phyloP scores from a whole-genome alignment of 139 green algal species.

The Micractinium conductrix region DNA sequence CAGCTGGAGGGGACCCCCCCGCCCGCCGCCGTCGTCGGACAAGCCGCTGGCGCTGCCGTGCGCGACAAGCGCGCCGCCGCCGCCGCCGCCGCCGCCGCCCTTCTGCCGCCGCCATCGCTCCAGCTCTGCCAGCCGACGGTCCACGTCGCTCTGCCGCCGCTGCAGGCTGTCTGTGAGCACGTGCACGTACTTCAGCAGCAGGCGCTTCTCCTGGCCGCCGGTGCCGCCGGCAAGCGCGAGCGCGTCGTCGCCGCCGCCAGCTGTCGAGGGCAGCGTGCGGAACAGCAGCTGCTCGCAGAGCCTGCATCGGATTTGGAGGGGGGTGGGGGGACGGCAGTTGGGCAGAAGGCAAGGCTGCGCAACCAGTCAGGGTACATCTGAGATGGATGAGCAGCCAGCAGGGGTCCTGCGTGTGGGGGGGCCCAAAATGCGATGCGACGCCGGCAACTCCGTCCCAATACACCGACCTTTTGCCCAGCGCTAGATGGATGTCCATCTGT shows the following conservation, averaged over 20 bases:
- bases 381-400: too few species aligned
- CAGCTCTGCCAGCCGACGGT: slow-evolving; percentile 48
- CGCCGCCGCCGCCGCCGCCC: not conserved
- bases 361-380: too few species aligned
- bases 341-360: too few species aligned
- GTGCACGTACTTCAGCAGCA: slow-evolving; percentile 47
- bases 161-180: slow-evolving; percentile 27
- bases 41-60: not conserved
- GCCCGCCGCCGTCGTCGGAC: not conserved
- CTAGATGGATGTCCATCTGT: too few species aligned
- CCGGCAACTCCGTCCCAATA: too few species aligned
- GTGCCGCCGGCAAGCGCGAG: not conserved
- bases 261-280: not conserved
- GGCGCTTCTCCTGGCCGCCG: slow-evolving; percentile 24
- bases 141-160: slow-evolving; percentile 1
- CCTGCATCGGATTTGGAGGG: slow-evolving; percentile 9
- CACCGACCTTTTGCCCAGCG: too few species aligned
- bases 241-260: not conserved
- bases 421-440: too few species aligned
- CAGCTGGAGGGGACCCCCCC: not conserved
- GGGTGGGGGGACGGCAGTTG: too few species aligned
- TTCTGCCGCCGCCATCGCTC: slow-evolving; percentile 26
- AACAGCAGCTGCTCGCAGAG: slow-evolving; percentile 56
- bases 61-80: too few species aligned
- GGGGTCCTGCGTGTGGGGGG: too few species aligned